Conservation (phyloP, 805 yeast species). For the Debaryomyces prosopidis region DNA sequence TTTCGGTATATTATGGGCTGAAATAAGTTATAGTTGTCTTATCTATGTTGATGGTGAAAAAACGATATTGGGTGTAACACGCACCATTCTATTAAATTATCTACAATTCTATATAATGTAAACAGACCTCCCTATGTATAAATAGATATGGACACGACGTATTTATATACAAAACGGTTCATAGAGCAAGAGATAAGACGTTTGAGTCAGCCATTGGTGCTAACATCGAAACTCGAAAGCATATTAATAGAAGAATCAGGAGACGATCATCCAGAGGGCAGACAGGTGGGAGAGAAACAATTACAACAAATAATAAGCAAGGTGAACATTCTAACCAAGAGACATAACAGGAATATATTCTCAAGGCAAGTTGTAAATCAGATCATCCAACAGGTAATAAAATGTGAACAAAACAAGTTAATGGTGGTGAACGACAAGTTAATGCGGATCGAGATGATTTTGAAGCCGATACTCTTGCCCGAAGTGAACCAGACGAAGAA, state of each 20-base stretch:
- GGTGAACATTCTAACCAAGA: conserved; percentile 20
- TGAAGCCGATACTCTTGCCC: conserved; percentile 30
- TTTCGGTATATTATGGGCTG: too few species aligned
- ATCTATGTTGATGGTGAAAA: too few species aligned
- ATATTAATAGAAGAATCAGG: conserved; percentile 9
- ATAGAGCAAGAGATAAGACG: conserved; percentile 31
- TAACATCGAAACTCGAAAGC: conserved; percentile 16
- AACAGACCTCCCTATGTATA: neutral
- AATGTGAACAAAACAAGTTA: conserved; percentile 31
- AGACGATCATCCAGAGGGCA: conserved; percentile 6
- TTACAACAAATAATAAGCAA: conserved; percentile 20
- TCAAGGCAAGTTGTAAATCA: conserved; percentile 33
- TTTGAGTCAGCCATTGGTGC: conserved; percentile 27
- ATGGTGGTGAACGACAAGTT: conserved; percentile 28
- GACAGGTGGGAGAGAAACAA: conserved; percentile 9
- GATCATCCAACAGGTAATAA: conserved; percentile 35
- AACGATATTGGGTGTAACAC: too few species aligned
- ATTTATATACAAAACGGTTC: conserved; percentile 31
- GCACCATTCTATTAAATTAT: too few species aligned
- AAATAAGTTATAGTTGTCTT: too few species aligned
- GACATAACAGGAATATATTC: conserved; percentile 29
- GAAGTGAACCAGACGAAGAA: conserved; percentile 16
- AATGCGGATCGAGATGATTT: conserved; percentile 15
- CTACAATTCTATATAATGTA: neutral
- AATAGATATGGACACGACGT: conserved; percentile 18